A percentile compares a stretch with the other conserved stretches of the same genome.
These are phyloP conservation scores for Paraphaeosphaeria sporulosa DNA, from an alignment of 2,329 filamentous ascomycete species.

Conservation along the genomic window DNA sequence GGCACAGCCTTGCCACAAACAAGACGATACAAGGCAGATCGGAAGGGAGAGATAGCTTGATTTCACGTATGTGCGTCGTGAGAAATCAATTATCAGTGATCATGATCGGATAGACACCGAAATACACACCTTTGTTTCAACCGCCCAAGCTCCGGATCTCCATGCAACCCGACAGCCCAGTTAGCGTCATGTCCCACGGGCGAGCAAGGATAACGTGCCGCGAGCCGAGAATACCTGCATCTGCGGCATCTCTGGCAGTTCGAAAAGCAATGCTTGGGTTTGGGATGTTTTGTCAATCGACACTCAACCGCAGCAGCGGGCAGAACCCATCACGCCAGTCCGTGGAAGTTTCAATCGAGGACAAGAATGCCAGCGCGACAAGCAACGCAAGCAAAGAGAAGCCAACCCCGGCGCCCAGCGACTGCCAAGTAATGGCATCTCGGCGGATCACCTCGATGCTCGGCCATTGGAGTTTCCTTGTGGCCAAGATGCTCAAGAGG, in stretches of 20 bases:
- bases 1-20: background rate
- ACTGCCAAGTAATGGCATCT: slow-evolving; percentile 35
- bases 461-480: slow-evolving; percentile 34
- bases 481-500: slow-evolving; percentile 40
- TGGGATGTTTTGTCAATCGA: background rate
- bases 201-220: slow-evolving; percentile 15
- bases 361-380: slow-evolving; percentile 35
- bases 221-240: slow-evolving; percentile 1
- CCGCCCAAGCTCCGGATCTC: background rate
- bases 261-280: background rate
- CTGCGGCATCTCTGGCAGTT: slow-evolving; percentile 15
- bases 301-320: background rate
- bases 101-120: background rate
- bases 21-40: background rate
- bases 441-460: slow-evolving; percentile 16
- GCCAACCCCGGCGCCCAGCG: slow-evolving; percentile 33
- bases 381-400: slow-evolving; percentile 27
- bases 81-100: too few species aligned
- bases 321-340: background rate
- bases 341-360: background rate
- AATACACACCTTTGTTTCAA: too few species aligned
- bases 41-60: too few species aligned
- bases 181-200: slow-evolving; percentile 15
- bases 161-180: background rate
- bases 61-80: too few species aligned